Conservation (phyloP, 164 flowering plant species). For the Nelumbo lutea region DNA sequence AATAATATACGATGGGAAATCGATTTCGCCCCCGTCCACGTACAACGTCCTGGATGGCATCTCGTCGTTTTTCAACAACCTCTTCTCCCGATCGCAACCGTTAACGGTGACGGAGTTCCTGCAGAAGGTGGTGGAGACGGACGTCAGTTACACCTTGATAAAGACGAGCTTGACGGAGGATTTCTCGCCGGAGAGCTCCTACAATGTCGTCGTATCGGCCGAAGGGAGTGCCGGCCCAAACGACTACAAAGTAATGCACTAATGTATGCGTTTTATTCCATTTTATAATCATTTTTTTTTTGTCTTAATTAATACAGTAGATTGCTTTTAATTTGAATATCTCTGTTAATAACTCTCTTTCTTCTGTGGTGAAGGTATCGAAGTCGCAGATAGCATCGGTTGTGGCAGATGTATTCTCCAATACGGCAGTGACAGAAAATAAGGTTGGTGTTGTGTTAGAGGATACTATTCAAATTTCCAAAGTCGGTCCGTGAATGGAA, state of each 20-base stretch:
- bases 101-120: constrained; percentile 56
- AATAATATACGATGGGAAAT: constrained; percentile 48
- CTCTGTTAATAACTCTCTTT: neutral
- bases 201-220: constrained; percentile 62
- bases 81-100: constrained; percentile 61
- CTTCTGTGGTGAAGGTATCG: constrained; percentile 43
- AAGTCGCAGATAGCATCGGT: constrained; percentile 69
- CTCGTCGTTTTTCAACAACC: constrained; percentile 67
- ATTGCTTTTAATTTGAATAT: neutral
- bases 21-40: constrained; percentile 25
- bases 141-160: constrained; percentile 64
- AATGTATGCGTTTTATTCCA: constrained; percentile 51
- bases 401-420: constrained; percentile 78
- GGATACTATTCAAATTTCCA: no score
- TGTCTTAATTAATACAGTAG: neutral
- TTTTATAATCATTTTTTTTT: neutral
- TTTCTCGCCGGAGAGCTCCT: constrained; percentile 57
- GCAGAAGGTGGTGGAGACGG: constrained; percentile 50
- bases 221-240: constrained; percentile 44
- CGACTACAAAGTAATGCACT: constrained; percentile 96
- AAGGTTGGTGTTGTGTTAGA: constrained; percentile 45
- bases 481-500: no score
- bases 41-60: constrained; percentile 75
- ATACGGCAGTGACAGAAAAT: constrained; percentile 78
- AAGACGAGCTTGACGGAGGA: constrained; percentile 75